phyloP scores from a whole-genome alignment of 1,139 yeast species.

The Hyphopichia fennica region DNA sequence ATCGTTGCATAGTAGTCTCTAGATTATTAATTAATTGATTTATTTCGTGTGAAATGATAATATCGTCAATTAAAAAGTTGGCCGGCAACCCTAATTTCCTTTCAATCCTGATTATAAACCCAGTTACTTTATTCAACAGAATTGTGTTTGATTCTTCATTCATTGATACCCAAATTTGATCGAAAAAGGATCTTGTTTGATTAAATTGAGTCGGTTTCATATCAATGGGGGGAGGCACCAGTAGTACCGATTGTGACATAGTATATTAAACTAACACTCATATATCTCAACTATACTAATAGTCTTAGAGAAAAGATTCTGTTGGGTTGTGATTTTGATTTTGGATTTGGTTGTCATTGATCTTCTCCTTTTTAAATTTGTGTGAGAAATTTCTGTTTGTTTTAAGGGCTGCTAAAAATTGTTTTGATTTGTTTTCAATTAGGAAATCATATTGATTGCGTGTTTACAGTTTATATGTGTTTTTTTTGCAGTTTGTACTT shows the following conservation, averaged over 20 bases:
- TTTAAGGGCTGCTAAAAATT: neutral
- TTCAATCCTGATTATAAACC: neutral
- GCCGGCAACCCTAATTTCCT: neutral
- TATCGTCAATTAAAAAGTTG: neutral
- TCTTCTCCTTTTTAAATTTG: neutral
- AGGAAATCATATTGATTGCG: constrained; percentile 2
- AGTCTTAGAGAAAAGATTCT: too few relatives aligned
- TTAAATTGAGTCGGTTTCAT: too few relatives aligned
- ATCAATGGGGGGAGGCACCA: too few relatives aligned
- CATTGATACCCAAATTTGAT: neutral
- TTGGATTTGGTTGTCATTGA: too few relatives aligned
- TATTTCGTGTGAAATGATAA: neutral
- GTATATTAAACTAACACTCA: too few relatives aligned
- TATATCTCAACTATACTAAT: too few relatives aligned
- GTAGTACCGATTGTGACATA: too few relatives aligned
- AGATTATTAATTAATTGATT: neutral
- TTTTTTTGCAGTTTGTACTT: neutral
- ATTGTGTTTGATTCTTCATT: neutral
- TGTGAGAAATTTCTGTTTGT: too few relatives aligned
- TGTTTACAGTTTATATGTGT: neutral
- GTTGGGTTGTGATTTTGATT: too few relatives aligned
- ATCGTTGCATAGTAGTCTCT: neutral
- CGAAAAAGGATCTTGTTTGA: neutral
- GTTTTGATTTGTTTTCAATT: neutral
- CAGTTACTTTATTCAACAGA: neutral